Evolutionary conservation across 1,284 basidiomycete genomes (phyloP), one percentile per base, ranked within the genome.

Genomic region (Rhodotorula sp.): DNA sequence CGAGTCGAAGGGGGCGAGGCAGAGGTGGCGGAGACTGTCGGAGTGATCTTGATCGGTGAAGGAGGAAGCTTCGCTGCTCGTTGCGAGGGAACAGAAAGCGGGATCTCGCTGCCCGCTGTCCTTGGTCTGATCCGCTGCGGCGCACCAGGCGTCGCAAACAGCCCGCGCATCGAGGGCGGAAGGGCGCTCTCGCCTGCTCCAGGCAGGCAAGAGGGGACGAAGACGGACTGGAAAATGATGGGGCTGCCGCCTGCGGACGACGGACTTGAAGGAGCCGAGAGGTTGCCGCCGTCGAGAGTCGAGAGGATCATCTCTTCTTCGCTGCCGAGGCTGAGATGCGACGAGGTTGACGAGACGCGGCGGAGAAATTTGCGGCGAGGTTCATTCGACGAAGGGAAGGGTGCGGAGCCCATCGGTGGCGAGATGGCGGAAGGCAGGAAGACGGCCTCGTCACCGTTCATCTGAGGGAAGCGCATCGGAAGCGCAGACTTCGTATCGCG

Each of bases 381-480:
- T 0, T 32, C 32, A 1, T 15, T 19, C 46, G 34, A 36, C 13
- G 32, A 11, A 10, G 62, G 34, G 19, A 24, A 47, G 36, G 48
- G 48, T n/a, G 48, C 24, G 7, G 48, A 27, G 48, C 48, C 48
- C 10, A 49, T 24, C 24, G 22, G 22, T 7, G 48, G n/a, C 36
- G 55, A 44, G 55, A 56, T 56, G n/a, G 55, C 55, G 2, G 55
- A 56, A 9, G 36, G 55, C 2, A 32, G 7, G 15, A 56, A n/a
- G 11, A n/a, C 36, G 36, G 24, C 55, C 13, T 39, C 55, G n/a
- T 11, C 36, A n/a, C 36, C 36, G 55, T 44, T n/a, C 34, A 32
- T 32, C 30, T 62, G 61, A 27, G 62, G 62, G 19, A 63, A 56
- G 44, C 47, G 62, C 19, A 56, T 36, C 30, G 54, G 62, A 10